phyloP scores from a whole-genome alignment of 495 filamentous ascomycete species.

The Podospora appendiculata region DNA sequence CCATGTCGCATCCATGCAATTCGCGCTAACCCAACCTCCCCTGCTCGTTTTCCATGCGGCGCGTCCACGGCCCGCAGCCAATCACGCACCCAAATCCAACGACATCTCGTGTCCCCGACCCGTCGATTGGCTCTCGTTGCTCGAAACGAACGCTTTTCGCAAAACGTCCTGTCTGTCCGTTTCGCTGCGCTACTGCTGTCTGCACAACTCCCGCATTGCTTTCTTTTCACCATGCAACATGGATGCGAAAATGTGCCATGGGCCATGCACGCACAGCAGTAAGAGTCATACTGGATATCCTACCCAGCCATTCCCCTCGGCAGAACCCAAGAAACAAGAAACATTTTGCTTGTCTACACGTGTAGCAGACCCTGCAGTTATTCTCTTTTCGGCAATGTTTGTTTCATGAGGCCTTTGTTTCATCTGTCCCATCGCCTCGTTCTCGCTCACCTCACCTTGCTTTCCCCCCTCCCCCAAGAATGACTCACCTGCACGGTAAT shows the following conservation, averaged over 20 bases:
- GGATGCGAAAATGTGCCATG: background rate
- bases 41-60: conserved; percentile 5
- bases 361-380: too few species aligned
- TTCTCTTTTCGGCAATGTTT: background rate
- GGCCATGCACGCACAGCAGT: background rate
- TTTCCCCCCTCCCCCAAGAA: background rate
- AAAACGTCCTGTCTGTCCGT: background rate
- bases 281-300: background rate
- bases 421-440: background rate
- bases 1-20: too few species aligned
- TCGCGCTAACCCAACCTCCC: background rate
- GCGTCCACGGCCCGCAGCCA: conserved; percentile 6
- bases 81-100: background rate
- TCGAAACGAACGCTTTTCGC: background rate
- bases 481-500: background rate
- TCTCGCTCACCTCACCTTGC: background rate
- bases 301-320: too few species aligned
- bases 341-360: too few species aligned
- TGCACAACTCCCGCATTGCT: too few species aligned
- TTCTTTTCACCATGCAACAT: background rate
- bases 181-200: background rate
- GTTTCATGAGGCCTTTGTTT: conserved; percentile 2
- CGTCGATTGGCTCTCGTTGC: conserved; percentile 8
- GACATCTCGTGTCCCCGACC: conserved; percentile 4
- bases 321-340: too few species aligned